Percentiles rank a stretch among this genome's conserved stretches.
phyloP scores from a whole-genome alignment of 495 filamentous ascomycete genomes.

The Lichenothelia convexa region DNA sequence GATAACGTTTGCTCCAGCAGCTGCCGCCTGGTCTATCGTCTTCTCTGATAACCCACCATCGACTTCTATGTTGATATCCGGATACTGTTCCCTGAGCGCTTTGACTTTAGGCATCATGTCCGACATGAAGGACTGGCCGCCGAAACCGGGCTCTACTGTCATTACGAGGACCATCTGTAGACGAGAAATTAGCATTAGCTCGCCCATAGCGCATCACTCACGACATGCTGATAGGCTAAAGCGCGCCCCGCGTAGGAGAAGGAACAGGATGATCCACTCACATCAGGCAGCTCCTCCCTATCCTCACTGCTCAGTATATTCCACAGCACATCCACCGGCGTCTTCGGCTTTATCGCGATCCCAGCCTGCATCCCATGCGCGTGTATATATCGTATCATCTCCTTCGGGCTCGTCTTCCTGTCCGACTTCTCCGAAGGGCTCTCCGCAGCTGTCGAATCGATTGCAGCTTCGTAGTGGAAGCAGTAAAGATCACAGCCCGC shows the following conservation, averaged over 20 bases:
- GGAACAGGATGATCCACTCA: constrained; percentile 37
- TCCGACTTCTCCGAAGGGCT: constrained; percentile 48
- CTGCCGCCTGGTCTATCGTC: constrained; percentile 86
- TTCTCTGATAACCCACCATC: constrained; percentile 77
- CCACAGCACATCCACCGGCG: constrained; percentile 74
- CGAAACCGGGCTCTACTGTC: constrained; percentile 96
- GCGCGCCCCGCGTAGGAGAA: too few relatives aligned
- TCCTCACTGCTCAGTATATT: constrained; percentile 60
- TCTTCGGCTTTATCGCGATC: constrained; percentile 89
- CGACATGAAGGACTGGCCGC: constrained; percentile 96
- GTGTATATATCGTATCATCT: constrained; percentile 82
- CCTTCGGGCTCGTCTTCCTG: constrained; percentile 53
- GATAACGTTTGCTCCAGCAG: constrained; percentile 94
- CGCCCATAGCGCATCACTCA: background rate
- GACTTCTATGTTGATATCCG: constrained; percentile 88
- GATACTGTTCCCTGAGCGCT: constrained; percentile 66
- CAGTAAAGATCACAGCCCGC: constrained; percentile 96
- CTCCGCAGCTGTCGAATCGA: constrained; percentile 64
- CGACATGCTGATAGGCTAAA: too few relatives aligned
- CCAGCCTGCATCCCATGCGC: constrained; percentile 75
- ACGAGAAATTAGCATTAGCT: background rate
- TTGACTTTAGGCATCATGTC: constrained; percentile 84
- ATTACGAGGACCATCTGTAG: constrained; percentile 94
- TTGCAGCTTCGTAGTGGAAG: constrained; percentile 98
- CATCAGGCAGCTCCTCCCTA: constrained; percentile 69